Percentiles rank a stretch among this genome's conserved stretches.
These are phyloP conservation scores for Yarrowia sp. DNA, from an alignment of 805 yeast genomes.

Conservation along the genomic window DNA sequence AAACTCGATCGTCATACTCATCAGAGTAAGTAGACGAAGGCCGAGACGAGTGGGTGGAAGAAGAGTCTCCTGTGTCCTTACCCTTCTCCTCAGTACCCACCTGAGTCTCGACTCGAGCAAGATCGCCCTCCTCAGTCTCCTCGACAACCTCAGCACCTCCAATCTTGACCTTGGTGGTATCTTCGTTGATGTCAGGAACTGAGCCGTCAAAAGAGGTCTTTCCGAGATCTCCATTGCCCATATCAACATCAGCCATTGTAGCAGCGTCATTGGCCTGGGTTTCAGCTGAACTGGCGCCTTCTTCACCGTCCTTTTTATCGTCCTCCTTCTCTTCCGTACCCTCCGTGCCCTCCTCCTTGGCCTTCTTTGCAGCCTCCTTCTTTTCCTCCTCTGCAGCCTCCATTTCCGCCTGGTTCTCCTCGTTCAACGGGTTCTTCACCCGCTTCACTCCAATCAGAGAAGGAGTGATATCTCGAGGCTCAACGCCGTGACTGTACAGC, in stretches of 20 bases:
- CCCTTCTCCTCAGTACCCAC: background rate
- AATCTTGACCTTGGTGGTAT: constrained; percentile 31
- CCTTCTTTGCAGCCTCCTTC: constrained; percentile 22
- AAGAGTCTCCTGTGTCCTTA: background rate
- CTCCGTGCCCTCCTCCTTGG: constrained; percentile 38
- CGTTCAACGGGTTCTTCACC: constrained; percentile 59
- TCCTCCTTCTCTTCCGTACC: constrained; percentile 1
- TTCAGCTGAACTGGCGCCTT: background rate
- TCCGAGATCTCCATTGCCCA: background rate
- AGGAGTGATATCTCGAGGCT: constrained; percentile 70
- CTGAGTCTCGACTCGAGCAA: constrained; percentile 15
- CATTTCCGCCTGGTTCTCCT: constrained; percentile 41
- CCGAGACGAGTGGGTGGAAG: background rate
- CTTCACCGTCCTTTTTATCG: background rate
- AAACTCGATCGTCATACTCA: constrained; percentile 39
- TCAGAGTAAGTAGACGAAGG: constrained; percentile 22
- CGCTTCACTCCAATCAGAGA: constrained; percentile 61
- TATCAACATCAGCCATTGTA: background rate
- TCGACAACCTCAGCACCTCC: constrained; percentile 34
- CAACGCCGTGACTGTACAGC: constrained; percentile 82
- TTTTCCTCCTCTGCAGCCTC: constrained; percentile 25
- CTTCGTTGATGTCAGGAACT: constrained; percentile 9
- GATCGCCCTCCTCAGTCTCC: constrained; percentile 9
- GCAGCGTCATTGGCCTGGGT: background rate
- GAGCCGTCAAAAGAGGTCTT: constrained; percentile 8